Base-by-base conservation (phyloP, 1,284 basidiomycete genomes). In the Rhizoctonia solani region DNA sequence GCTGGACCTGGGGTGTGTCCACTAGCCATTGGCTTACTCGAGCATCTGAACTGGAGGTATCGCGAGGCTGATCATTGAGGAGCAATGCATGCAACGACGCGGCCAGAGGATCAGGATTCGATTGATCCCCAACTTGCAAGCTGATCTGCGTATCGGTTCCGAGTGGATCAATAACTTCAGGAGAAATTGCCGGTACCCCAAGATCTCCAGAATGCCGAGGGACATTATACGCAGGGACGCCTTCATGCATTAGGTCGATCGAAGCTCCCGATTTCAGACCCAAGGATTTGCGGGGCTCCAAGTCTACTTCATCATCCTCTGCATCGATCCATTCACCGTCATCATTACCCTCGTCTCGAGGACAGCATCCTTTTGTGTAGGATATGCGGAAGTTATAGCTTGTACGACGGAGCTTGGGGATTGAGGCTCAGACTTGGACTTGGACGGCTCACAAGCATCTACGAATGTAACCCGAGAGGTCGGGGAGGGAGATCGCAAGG, bases 11-110 rank as follows among this genome's bases (percentile, higher is more conserved):
- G n/a, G 61, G 49, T 16, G 61, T 65, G 41, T 30, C 32, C 14
- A 50, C 61, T 29, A 65, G 29, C 61, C 61, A 65, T 39, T 44
- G 61, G 49, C 37, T 65, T n/a, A 65, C 50, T 37, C 61, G 61
- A 21, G 29, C 61, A 21, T 54, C 61, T 2, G 41, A 14, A 21
- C 50, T 50, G 4, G 58, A 50, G 23, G 41, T 39, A 6, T 19
- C n/a, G 16, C 32, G 14, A 53, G 21, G 41, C 46, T 19, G 23
- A 13, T 30, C 34, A 65, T 3, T 11, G 44, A 13, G 1, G 39
- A 34, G 6, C 27, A 37, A n/a, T 65, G 37, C n/a, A n/a, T 39
- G 37, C 37, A 39, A 8, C 37, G 37, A 39, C n/a, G n/a, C n/a
- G n/a, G n/a, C n/a, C n/a, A n/a, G n/a, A n/a, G n/a, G n/a, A n/a